Conservation (phyloP, 1,284 basidiomycete genomes). For the Stygiomarasmius scandens region DNA sequence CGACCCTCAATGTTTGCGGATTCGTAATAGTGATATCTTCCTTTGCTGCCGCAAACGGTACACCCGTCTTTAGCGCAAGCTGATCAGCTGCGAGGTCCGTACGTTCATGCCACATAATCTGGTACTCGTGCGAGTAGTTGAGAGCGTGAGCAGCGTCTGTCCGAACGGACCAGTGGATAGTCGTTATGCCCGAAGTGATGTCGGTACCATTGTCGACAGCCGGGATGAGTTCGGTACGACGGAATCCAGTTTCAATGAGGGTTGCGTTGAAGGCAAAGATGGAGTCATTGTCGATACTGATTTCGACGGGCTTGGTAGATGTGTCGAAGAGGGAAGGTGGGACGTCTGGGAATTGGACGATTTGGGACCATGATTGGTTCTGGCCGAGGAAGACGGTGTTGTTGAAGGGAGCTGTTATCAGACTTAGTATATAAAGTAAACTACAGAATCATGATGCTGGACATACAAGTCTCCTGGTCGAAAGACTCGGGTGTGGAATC, state of each 20-base stretch:
- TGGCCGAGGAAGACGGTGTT: no score
- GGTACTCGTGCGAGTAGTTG: background rate
- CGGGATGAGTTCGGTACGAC: background rate
- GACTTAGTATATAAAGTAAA: no score
- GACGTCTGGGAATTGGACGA: no score
- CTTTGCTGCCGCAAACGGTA: background rate
- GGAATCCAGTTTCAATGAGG: no score
- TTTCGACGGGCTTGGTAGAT: no score
- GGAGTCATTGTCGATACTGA: no score
- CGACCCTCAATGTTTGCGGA: background rate
- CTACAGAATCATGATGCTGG: background rate
- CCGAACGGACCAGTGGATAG: background rate
- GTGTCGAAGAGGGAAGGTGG: no score
- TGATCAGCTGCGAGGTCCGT: background rate
- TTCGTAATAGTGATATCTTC: background rate
- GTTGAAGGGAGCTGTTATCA: no score
- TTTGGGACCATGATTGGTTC: no score
- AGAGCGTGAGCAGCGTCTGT: background rate
- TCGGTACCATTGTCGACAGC: background rate
- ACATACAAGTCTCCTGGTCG: background rate
- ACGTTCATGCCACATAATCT: background rate
- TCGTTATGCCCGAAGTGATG: background rate
- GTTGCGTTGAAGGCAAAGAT: no score
- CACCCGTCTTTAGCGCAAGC: background rate
- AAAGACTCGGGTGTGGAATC: background rate